A percentile compares a stretch with the other conserved stretches of the same genome.
Conservation (phyloP, 176 grass and related monocot species). For the Aegilops umbellulata region DNA sequence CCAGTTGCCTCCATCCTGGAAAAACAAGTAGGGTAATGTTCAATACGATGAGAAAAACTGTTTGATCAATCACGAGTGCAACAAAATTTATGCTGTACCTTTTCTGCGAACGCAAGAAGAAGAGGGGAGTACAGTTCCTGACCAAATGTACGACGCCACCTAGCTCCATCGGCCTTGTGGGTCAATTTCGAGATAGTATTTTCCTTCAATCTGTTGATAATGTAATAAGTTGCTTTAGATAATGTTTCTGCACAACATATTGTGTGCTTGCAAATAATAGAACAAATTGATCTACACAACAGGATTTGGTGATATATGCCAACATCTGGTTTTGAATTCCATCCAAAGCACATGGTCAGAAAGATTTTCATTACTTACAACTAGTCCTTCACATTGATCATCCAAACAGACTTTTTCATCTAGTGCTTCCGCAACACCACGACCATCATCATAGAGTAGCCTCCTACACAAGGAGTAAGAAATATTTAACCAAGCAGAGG, state of each 20-base stretch:
- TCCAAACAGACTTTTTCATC: slow-evolving; percentile 77
- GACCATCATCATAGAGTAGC: slow-evolving; percentile 80
- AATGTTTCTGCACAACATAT: not conserved
- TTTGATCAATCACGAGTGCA: slow-evolving; percentile 11
- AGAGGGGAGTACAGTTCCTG: slow-evolving; percentile 98
- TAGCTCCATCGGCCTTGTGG: slow-evolving; percentile 76
- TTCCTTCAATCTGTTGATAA: slow-evolving; percentile 66
- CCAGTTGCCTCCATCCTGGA: slow-evolving; percentile 84
- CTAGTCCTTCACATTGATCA: slow-evolving; percentile 71
- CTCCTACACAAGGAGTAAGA: slow-evolving; percentile 53
- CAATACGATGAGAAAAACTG: slow-evolving; percentile 2
- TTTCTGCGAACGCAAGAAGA: slow-evolving; percentile 83
- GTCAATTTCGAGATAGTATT: slow-evolving; percentile 90
- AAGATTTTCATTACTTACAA: slow-evolving; percentile 56
- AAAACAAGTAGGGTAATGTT: slow-evolving; percentile 24
- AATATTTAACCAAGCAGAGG: slow-evolving; percentile 4
- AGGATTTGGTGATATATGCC: not conserved
- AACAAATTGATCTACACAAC: not conserved
- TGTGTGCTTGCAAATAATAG: not conserved
- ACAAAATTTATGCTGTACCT: slow-evolving; percentile 50
- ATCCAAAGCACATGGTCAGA: not conserved
- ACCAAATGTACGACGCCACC: slow-evolving; percentile 84
- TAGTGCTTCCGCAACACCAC: slow-evolving; percentile 77
- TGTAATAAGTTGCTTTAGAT: slow-evolving; percentile 9
- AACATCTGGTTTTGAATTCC: not conserved